Evolutionary conservation across 2,329 filamentous ascomycete species (phyloP).

Genomic region (Colletotrichum shisoi): DNA sequence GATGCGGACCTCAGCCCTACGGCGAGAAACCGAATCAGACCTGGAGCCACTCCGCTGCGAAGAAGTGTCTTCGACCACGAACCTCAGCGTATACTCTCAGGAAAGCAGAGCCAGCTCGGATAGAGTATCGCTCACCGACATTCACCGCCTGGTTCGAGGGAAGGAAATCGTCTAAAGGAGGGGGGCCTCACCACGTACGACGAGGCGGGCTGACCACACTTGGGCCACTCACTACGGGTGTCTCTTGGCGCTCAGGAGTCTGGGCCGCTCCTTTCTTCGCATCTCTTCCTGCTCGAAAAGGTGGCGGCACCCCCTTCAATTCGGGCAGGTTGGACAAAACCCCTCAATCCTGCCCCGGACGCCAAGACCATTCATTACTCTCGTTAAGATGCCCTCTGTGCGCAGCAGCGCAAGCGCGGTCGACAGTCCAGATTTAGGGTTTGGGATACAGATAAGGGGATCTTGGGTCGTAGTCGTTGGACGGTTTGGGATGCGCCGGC

Average conservation of each 20-base stretch:
- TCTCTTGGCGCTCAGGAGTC: slow-evolving; percentile 27
- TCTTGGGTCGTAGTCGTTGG: slow-evolving; percentile 35
- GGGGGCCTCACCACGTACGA: neutral
- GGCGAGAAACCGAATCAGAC: slow-evolving; percentile 32
- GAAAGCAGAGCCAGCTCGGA: slow-evolving; percentile 29
- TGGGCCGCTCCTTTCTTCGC: slow-evolving; percentile 15
- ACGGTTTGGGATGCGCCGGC: slow-evolving; percentile 33
- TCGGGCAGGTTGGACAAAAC: slow-evolving; percentile 24
- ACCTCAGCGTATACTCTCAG: slow-evolving; percentile 26
- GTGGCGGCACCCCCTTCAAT: slow-evolving; percentile 12
- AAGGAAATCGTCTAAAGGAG: slow-evolving; percentile 35
- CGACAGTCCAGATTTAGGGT: slow-evolving; percentile 32
- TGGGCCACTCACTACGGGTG: slow-evolving; percentile 22
- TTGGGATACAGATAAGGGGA: slow-evolving; percentile 35
- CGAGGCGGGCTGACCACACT: neutral
- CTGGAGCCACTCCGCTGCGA: slow-evolving; percentile 30
- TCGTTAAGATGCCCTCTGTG: slow-evolving; percentile 25
- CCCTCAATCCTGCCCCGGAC: slow-evolving; percentile 27
- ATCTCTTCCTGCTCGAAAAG: neutral
- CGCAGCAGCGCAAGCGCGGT: slow-evolving; percentile 21
- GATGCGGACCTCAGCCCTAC: slow-evolving; percentile 12
- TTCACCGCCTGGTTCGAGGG: slow-evolving; percentile 26
- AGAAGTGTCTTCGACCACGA: slow-evolving; percentile 27
- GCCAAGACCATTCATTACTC: slow-evolving; percentile 35
- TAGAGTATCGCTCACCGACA: slow-evolving; percentile 23